Conservation (phyloP, 208 protist genomes). For the Leishmania amazonensis region DNA sequence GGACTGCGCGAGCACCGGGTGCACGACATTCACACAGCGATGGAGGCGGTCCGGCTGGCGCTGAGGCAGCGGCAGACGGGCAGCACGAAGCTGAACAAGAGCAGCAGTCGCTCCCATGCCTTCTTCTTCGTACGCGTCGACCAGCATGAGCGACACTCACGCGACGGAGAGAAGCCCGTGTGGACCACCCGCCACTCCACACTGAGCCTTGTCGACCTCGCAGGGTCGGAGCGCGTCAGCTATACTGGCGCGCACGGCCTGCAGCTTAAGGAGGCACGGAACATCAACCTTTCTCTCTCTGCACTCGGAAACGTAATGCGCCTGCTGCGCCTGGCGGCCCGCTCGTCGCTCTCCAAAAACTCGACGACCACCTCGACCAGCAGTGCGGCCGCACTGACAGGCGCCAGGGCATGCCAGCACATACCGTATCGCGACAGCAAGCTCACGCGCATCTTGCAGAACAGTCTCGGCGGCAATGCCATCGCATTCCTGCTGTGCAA, state of each 20-base stretch:
- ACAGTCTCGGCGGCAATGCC: slow-evolving; percentile 83
- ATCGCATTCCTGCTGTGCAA: slow-evolving; percentile 81
- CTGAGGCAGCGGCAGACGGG: slow-evolving; percentile 54
- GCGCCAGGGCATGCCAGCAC: slow-evolving; percentile 21
- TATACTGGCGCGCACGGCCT: slow-evolving; percentile 74
- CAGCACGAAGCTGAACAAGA: slow-evolving; percentile 79
- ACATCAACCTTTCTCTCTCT: slow-evolving; percentile 94
- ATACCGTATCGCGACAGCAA: slow-evolving; percentile 92
- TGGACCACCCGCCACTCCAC: slow-evolving; percentile 8
- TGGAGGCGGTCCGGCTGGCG: slow-evolving; percentile 37
- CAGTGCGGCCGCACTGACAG: neutral
- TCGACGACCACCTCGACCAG: slow-evolving; percentile 4
- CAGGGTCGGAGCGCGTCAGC: slow-evolving; percentile 89
- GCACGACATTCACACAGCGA: slow-evolving; percentile 35
- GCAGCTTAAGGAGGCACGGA: slow-evolving; percentile 80
- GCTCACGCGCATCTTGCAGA: slow-evolving; percentile 88
- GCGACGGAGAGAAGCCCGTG: slow-evolving; percentile 1
- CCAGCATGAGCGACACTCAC: slow-evolving; percentile 19
- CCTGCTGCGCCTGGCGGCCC: slow-evolving; percentile 29
- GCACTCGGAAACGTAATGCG: slow-evolving; percentile 91
- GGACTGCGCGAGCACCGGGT: slow-evolving; percentile 52
- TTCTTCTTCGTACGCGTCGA: slow-evolving; percentile 75
- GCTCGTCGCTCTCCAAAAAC: neutral
- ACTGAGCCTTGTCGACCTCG: slow-evolving; percentile 92
- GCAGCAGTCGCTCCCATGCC: slow-evolving; percentile 86